Conservation (phyloP, 2,329 filamentous ascomycete genomes). For the Amesomyces nigricolor region DNA sequence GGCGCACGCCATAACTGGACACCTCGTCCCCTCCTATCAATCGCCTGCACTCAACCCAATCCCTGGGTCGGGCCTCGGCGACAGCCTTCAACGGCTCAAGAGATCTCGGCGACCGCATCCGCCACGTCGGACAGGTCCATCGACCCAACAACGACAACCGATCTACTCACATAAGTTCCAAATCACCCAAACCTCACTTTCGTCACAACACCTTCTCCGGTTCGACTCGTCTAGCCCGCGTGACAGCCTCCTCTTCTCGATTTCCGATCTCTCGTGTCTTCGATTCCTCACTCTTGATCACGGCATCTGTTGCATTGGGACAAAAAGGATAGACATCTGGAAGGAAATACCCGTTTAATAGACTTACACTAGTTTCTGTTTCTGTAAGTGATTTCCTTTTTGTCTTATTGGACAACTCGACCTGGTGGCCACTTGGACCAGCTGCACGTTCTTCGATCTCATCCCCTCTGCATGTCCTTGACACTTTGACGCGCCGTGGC, state of each 20-base stretch:
- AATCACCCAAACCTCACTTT: not conserved
- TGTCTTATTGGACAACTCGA: not conserved
- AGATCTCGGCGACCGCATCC: conserved; percentile 5
- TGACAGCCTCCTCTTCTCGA: conserved; percentile 2
- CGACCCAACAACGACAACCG: conserved; percentile 6
- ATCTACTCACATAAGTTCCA: not conserved
- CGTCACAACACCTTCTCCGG: not conserved
- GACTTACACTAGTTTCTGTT: conserved; percentile 13
- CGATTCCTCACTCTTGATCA: conserved; percentile 12
- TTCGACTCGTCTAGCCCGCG: not conserved
- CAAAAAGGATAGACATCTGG: conserved; percentile 12
- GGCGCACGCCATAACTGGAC: conserved; percentile 12
- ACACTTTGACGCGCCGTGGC: too few species aligned
- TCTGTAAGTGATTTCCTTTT: conserved; percentile 16
- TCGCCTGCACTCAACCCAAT: not conserved
- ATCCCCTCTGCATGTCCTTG: too few species aligned
- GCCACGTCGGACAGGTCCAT: conserved; percentile 2
- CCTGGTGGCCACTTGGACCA: too few species aligned
- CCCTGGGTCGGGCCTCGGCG: conserved; percentile 5
- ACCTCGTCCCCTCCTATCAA: conserved; percentile 4
- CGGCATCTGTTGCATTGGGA: conserved; percentile 12
- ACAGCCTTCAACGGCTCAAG: not conserved
- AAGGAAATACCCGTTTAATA: conserved; percentile 18
- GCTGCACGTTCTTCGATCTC: too few species aligned
- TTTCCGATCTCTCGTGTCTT: not conserved